Evolutionary conservation across 345 rosid genomes (phyloP).

Genomic region (Aquilaria yunnanensis): DNA sequence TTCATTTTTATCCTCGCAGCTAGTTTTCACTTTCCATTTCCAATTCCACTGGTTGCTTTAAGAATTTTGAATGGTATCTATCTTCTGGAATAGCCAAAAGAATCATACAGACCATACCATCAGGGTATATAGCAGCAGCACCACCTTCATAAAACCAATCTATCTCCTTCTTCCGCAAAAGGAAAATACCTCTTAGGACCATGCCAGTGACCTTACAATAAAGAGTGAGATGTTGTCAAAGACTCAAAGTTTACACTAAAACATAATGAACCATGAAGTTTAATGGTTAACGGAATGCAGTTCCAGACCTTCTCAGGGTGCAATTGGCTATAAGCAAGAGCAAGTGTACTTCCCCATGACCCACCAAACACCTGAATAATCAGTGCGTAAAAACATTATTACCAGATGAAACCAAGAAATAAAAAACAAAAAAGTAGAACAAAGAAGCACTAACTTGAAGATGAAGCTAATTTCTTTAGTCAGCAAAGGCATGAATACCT

Average conservation of each 20-base stretch:
- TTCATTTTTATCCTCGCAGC: no score
- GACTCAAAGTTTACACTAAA: constrained; percentile 3
- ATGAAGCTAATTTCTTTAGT: not conserved
- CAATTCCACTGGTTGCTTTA: not conserved
- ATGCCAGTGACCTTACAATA: constrained; percentile 68
- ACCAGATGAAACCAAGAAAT: not conserved
- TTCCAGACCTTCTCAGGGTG: constrained; percentile 72
- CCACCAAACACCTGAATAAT: constrained; percentile 81
- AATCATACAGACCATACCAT: constrained; percentile 47
- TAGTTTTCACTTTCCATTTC: no score
- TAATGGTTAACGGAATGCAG: not conserved
- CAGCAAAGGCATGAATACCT: constrained; percentile 32
- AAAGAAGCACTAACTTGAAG: not conserved
- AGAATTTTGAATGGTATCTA: not conserved
- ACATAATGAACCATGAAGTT: not conserved
- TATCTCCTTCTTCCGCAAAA: constrained; percentile 88
- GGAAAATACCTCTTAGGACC: constrained; percentile 89
- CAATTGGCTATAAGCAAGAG: constrained; percentile 81
- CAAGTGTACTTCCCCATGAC: constrained; percentile 97
- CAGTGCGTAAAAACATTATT: not conserved
- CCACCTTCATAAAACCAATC: constrained; percentile 98
- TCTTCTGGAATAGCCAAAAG: constrained; percentile 3
- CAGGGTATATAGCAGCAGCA: constrained; percentile 92
- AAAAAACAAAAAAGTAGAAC: not conserved
- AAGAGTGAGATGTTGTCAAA: constrained; percentile 10